A percentile compares a stretch with the other conserved stretches of the same genome.
phyloP scores from a whole-genome alignment of 2,329 filamentous ascomycete genomes.

The Phialophora verrucosa region DNA sequence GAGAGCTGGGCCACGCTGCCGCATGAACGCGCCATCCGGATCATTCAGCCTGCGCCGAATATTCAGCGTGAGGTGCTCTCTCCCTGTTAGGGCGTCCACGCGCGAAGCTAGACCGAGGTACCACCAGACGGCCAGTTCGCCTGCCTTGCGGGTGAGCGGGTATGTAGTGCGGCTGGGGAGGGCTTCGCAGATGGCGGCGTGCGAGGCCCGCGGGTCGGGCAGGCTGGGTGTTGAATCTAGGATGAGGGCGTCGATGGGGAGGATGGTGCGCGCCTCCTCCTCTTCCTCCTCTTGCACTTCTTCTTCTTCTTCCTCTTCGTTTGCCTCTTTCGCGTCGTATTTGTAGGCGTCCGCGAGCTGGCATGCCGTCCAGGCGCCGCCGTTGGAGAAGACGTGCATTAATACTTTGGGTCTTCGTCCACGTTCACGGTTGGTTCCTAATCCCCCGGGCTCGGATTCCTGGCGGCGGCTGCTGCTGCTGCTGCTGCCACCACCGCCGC shows the following conservation, averaged over 20 bases:
- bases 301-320: no score
- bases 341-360: constrained; percentile 47
- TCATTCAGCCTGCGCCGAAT: constrained; percentile 43
- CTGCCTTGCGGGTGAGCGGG: constrained; percentile 9
- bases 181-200: constrained; percentile 29
- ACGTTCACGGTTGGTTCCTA: no score
- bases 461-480: no score
- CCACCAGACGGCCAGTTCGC: constrained; percentile 41
- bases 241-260: constrained; percentile 57
- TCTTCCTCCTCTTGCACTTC: no score
- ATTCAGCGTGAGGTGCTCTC: constrained; percentile 42
- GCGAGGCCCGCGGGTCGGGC: constrained; percentile 16
- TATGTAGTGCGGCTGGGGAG: constrained; percentile 23
- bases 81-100: constrained; percentile 40
- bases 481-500: neutral
- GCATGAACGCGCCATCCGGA: constrained; percentile 47
- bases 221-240: constrained; percentile 48
- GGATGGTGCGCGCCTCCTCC: constrained; percentile 14
- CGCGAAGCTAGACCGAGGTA: constrained; percentile 50
- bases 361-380: constrained; percentile 54
- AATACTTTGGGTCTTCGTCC: constrained; percentile 47
- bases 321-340: no score
- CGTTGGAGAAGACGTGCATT: constrained; percentile 61
- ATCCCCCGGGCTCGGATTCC: no score
- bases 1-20: constrained; percentile 27